Evolutionary conservation across 139 green algal genomes (phyloP).

Genomic region (Tetradesmus obliquus): DNA sequence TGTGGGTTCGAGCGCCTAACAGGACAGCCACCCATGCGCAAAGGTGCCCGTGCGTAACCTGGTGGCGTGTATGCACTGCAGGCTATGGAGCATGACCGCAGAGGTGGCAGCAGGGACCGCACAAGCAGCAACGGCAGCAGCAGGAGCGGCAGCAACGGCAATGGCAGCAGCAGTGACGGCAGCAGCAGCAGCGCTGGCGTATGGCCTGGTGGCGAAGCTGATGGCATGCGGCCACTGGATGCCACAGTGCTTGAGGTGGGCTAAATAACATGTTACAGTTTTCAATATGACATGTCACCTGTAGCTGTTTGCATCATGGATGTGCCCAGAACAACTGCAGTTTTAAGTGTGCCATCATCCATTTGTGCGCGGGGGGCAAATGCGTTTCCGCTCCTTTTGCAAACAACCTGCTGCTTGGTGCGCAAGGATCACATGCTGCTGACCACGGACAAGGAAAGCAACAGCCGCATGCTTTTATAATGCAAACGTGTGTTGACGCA

Average conservation of each 20-base stretch:
- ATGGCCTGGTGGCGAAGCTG: neutral
- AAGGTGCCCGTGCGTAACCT: neutral
- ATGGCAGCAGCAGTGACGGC: neutral
- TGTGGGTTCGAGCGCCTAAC: no score
- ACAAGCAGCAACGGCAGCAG: neutral
- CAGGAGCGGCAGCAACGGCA: neutral
- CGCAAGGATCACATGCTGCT: no score
- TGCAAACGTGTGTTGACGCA: no score
- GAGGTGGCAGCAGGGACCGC: neutral
- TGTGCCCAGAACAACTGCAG: no score
- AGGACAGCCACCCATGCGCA: no score
- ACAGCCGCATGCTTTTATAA: no score
- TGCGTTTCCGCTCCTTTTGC: neutral
- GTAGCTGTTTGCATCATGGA: no score
- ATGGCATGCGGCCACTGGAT: constrained; percentile 10
- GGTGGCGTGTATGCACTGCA: neutral
- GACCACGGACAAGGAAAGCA: no score
- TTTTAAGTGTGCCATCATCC: no score
- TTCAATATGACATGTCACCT: neutral
- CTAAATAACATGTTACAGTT: neutral
- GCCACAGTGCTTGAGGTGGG: constrained; percentile 36
- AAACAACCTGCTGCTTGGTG: neutral
- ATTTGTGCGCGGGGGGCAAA: no score
- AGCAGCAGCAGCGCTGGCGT: neutral
- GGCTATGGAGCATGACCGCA: neutral